phyloP scores from a whole-genome alignment of 2,329 filamentous ascomycete genomes.

The Claviceps paspali region DNA sequence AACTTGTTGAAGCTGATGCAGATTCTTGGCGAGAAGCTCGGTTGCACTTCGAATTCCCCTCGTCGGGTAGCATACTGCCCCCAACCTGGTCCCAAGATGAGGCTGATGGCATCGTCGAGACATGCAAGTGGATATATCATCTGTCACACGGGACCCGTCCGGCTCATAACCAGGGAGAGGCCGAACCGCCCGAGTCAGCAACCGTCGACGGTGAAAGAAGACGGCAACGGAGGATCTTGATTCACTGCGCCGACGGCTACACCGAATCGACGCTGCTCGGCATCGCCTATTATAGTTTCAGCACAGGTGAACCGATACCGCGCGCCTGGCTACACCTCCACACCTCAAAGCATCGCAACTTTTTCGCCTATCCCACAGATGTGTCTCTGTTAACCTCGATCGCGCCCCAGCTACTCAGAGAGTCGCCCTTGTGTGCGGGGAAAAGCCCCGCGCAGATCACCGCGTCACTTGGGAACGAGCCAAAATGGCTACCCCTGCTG shows the following conservation, averaged over 20 bases:
- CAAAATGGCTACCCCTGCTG: slow-evolving; percentile 66
- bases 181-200: slow-evolving; percentile 4
- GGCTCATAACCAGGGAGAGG: slow-evolving; percentile 13
- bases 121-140: slow-evolving; percentile 80
- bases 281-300: slow-evolving; percentile 87
- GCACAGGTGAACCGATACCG: slow-evolving; percentile 63
- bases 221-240: slow-evolving; percentile 54
- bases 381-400: slow-evolving; percentile 68
- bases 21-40: slow-evolving; percentile 25
- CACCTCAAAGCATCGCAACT: slow-evolving; percentile 67
- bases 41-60: slow-evolving; percentile 58
- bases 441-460: slow-evolving; percentile 38
- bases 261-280: slow-evolving; percentile 84
- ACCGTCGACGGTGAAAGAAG: slow-evolving; percentile 5
- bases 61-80: slow-evolving; percentile 81
- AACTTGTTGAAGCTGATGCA: slow-evolving; percentile 37
- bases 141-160: slow-evolving; percentile 51
- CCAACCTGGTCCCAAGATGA: slow-evolving; percentile 73
- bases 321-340: slow-evolving; percentile 83
- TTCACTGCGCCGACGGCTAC: slow-evolving; percentile 92
- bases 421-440: slow-evolving; percentile 42
- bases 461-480: slow-evolving; percentile 41
- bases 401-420: slow-evolving; percentile 56
- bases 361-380: slow-evolving; percentile 90
- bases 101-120: slow-evolving; percentile 70